These are phyloP conservation scores for Gossypium lobatum DNA, from an alignment of 441 rosid species.

Conservation along the genomic window DNA sequence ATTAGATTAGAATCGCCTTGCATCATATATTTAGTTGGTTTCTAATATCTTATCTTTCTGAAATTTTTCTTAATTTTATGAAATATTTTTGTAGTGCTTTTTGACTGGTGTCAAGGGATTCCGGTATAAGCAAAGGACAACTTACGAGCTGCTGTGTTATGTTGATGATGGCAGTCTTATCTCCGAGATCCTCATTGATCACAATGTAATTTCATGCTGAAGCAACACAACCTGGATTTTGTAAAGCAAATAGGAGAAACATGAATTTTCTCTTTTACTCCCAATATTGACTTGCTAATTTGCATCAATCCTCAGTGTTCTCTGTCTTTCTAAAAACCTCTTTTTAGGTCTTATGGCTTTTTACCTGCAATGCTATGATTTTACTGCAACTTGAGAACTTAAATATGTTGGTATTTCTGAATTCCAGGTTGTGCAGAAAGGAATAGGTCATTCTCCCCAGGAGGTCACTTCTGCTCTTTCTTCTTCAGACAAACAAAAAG, in stretches of 20 bases:
- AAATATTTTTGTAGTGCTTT: slow-evolving; percentile 56
- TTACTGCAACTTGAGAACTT: slow-evolving; percentile 14
- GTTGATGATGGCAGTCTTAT: slow-evolving; percentile 97
- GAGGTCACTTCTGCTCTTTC: slow-evolving; percentile 78
- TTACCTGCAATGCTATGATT: slow-evolving; percentile 2
- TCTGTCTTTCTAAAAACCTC: background rate
- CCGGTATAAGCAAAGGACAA: slow-evolving; percentile 52
- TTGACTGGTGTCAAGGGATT: slow-evolving; percentile 84
- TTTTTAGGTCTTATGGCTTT: background rate
- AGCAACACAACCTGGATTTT: slow-evolving; percentile 7
- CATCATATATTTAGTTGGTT: background rate
- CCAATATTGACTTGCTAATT: background rate
- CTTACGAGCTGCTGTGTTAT: slow-evolving; percentile 65
- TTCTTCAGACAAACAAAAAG: slow-evolving; percentile 41
- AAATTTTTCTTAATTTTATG: slow-evolving; percentile 7
- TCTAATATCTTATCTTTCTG: background rate
- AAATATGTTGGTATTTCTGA: slow-evolving; percentile 10
- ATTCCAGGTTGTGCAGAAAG: slow-evolving; percentile 62
- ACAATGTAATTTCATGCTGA: slow-evolving; percentile 44
- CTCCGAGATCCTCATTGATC: slow-evolving; percentile 75
- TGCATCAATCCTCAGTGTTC: background rate
- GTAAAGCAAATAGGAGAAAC: background rate
- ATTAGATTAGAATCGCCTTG: background rate
- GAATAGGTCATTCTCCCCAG: slow-evolving; percentile 73
- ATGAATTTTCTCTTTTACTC: background rate